Conservation (phyloP, 108 stramenopile genomes). For the Schizochytrium sp. region DNA sequence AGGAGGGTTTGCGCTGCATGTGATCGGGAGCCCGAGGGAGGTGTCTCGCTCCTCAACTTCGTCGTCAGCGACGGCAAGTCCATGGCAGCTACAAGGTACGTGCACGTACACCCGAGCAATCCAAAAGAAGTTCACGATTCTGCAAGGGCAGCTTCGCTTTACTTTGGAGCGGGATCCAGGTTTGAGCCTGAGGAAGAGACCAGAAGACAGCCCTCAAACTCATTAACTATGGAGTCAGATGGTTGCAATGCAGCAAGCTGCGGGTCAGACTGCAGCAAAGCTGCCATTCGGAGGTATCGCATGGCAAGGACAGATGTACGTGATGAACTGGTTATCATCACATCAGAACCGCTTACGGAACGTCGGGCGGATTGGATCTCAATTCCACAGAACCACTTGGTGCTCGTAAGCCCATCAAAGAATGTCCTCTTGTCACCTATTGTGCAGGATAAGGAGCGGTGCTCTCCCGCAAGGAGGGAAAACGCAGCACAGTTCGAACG, state of each 20-base stretch:
- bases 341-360: slow-evolving; percentile 64
- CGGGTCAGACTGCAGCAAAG: background rate
- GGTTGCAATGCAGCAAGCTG: slow-evolving; percentile 15
- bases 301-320: slow-evolving; percentile 61
- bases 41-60: slow-evolving; percentile 68
- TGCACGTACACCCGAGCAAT: slow-evolving; percentile 12
- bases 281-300: slow-evolving; percentile 45
- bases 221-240: background rate
- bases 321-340: slow-evolving; percentile 59
- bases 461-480: background rate
- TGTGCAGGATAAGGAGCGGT: background rate
- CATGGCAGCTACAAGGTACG: slow-evolving; percentile 71
- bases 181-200: slow-evolving; percentile 58
- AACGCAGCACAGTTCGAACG: slow-evolving; percentile 1
- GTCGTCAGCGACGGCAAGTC: slow-evolving; percentile 72
- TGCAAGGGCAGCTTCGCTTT: slow-evolving; percentile 62
- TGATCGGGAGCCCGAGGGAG: slow-evolving; percentile 45
- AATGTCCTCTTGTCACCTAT: slow-evolving; percentile 58
- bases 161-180: slow-evolving; percentile 53
- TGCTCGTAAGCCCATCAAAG: slow-evolving; percentile 52
- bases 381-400: slow-evolving; percentile 58
- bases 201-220: too few relatives aligned
- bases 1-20: slow-evolving; percentile 44
- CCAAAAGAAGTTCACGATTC: background rate
- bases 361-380: slow-evolving; percentile 62